Percentiles rank a stretch among this genome's conserved stretches.
These are phyloP conservation scores for Cocos nucifera DNA, from an alignment of 176 grass and related monocot genomes.

Conservation along the genomic window DNA sequence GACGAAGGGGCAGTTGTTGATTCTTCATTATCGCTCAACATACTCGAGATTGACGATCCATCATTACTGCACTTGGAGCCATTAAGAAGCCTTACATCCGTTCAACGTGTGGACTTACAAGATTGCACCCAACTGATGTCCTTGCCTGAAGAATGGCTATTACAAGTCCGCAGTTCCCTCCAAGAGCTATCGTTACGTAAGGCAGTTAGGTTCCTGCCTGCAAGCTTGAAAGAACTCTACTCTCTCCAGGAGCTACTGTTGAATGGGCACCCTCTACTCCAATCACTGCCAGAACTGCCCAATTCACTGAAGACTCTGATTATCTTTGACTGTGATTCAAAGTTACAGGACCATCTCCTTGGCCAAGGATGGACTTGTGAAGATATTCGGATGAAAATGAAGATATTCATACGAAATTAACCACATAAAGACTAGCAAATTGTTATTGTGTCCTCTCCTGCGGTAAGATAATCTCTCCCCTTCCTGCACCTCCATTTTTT, in stretches of 20 bases:
- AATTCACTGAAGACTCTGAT: neutral
- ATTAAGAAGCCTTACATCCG: constrained; percentile 20
- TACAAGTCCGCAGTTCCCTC: constrained; percentile 3
- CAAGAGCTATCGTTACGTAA: neutral
- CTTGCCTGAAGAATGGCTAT: constrained; percentile 11
- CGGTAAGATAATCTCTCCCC: too few species aligned
- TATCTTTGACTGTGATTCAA: neutral
- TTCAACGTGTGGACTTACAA: neutral
- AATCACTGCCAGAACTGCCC: constrained; percentile 19
- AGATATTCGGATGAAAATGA: too few species aligned
- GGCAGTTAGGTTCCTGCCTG: constrained; percentile 4
- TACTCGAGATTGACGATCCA: constrained; percentile 24
- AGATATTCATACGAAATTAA: too few species aligned
- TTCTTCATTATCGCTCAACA: constrained; percentile 3
- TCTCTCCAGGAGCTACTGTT: too few species aligned
- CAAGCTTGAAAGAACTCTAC: neutral
- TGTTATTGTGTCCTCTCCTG: too few species aligned
- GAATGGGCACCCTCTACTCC: neutral
- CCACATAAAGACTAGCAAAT: too few species aligned
- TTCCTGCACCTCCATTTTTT: too few species aligned
- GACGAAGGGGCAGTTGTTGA: neutral
- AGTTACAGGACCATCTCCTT: neutral
- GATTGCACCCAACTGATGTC: neutral
- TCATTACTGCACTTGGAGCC: constrained; percentile 19
- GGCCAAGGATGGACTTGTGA: too few species aligned